Evolutionary conservation across 192 early-diverging fungal genomes (phyloP), one percentile per base, ranked within the genome.

Genomic region (Backusella sp.): DNA sequence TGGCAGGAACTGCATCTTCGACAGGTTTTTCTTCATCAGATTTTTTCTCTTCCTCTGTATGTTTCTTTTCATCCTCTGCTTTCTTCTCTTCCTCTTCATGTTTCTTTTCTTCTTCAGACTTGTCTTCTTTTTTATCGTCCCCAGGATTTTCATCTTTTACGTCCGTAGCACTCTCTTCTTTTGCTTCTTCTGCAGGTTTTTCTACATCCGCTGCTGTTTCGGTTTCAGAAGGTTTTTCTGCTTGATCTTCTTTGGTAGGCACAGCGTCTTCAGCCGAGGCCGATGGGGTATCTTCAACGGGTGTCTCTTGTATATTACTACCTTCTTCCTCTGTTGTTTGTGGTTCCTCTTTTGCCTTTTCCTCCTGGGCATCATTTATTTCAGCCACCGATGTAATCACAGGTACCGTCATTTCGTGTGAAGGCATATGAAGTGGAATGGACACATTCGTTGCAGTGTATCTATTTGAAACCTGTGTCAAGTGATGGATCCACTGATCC

Each of bases 401-500:
- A 46, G 28, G 26, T 8, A 17, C 17, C 28, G 37, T 41, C 21
- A 42, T 44, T 26, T 70, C 21, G 0, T 42, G 23, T 23, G 32
- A 15, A 1, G 37, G 21, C 8, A 17, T 41, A 41, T 73, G 53
- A 39, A 11, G 21, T 15, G 36, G 21, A 14, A 39, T 21, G 19
- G 65, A 42, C 9, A 62, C 26, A 62, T 28, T 28, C 9, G 56
- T 62, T 14, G 44, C 11, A 12, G 23, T 34, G 35, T 66, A 74
- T 17, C 73, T 39, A 26, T 74, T 28, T 34, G 73, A 67, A 32
- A 17, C 19, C 41, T 41, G n/a, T 28, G 73, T 67, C 42, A 79
- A 37, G 28, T 70, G 53, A 4, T 70, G 52, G 1, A 79, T 17
- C 77, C 77, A 79, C 4, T 28, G 34, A 28, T 79, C 72, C 77